phyloP scores from a whole-genome alignment of 2,329 filamentous ascomycete genomes.

The Fusarium annulatum region DNA sequence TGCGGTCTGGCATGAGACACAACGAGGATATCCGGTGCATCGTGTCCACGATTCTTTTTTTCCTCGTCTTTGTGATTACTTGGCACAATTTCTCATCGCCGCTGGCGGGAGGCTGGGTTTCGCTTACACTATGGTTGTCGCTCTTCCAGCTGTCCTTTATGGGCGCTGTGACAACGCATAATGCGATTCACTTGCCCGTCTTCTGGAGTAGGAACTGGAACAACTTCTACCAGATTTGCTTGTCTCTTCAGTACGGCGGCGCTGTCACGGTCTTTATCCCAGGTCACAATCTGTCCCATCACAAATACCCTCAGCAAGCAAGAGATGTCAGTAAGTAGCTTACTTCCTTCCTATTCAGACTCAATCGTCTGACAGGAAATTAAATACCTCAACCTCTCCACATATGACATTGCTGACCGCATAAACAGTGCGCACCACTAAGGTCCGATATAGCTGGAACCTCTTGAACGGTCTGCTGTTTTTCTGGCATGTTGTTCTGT shows the following conservation, averaged over 20 bases:
- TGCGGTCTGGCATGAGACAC: conserved; percentile 12
- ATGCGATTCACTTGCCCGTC: conserved; percentile 13
- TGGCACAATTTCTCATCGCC: conserved; percentile 20
- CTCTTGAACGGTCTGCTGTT: conserved; percentile 14
- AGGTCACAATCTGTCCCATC: conserved; percentile 22
- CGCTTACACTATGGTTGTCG: conserved; percentile 15
- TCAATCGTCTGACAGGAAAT: not conserved
- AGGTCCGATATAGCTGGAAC: conserved; percentile 27
- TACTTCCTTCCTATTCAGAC: not conserved
- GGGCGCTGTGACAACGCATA: conserved; percentile 19
- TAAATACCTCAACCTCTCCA: not conserved
- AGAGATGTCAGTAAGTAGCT: conserved; percentile 20
- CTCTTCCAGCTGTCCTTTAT: conserved; percentile 22
- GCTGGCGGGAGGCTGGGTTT: not conserved
- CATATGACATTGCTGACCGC: not conserved
- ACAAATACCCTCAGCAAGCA: conserved; percentile 27
- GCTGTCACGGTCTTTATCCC: conserved; percentile 19
- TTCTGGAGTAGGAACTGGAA: conserved; percentile 22
- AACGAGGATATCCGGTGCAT: conserved; percentile 19
- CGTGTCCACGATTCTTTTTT: conserved; percentile 12
- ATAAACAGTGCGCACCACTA: conserved; percentile 19
- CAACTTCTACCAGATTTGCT: conserved; percentile 25
- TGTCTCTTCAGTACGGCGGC: conserved; percentile 23
- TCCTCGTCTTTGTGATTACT: conserved; percentile 15
- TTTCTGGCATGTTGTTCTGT: conserved; percentile 19